phyloP scores from a whole-genome alignment of 352 stramenopile genomes.

The Pythium aquatile region DNA sequence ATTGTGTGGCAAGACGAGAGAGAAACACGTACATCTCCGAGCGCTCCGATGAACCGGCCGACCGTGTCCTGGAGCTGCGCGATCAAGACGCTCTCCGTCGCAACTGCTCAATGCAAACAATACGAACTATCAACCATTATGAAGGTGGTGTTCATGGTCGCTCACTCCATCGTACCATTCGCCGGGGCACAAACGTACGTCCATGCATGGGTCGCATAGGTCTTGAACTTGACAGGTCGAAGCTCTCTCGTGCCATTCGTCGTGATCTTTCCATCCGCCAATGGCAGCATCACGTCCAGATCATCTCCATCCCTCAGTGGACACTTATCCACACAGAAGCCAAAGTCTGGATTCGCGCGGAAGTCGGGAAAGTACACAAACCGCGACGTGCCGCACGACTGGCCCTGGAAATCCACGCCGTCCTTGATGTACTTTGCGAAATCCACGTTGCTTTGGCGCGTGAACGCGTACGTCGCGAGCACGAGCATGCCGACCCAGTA shows the following conservation, averaged over 20 bases:
- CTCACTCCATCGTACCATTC: conserved; percentile 33
- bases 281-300: conserved; percentile 51
- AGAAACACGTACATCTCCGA: conserved; percentile 47
- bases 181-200: conserved; percentile 66
- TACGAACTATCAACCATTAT: no score
- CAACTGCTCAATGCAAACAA: conserved; percentile 28
- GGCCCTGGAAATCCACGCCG: conserved; percentile 72
- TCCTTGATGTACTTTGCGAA: conserved; percentile 81
- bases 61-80: conserved; percentile 68
- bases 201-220: conserved; percentile 65
- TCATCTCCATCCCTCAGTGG: conserved; percentile 37
- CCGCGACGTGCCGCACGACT: conserved; percentile 40
- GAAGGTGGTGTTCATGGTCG: background rate
- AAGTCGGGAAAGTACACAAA: conserved; percentile 83
- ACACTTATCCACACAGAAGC: conserved; percentile 67
- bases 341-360: conserved; percentile 69
- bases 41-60: conserved; percentile 73
- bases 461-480: conserved; percentile 64
- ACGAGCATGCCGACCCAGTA: conserved; percentile 84
- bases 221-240: conserved; percentile 51
- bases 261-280: conserved; percentile 31
- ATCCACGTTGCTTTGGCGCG: conserved; percentile 55
- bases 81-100: conserved; percentile 55
- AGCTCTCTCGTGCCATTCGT: conserved; percentile 37
- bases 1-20: background rate